Conservation (phyloP, 2,329 filamentous ascomycete species). For the Aspergillus cejpii region DNA sequence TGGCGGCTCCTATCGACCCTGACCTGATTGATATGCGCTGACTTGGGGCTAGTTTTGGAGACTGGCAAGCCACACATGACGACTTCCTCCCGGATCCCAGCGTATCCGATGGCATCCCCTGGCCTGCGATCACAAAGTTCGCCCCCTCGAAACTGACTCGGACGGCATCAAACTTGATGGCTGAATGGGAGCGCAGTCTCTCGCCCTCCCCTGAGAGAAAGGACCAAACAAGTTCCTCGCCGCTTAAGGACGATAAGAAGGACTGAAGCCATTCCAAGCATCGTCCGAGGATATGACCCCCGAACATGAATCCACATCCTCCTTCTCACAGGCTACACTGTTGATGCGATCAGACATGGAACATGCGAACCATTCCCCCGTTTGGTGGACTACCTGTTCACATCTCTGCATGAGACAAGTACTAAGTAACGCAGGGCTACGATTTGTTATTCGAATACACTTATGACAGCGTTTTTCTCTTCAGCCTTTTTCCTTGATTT, state of each 20-base stretch:
- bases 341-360: slow-evolving; percentile 16
- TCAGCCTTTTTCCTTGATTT: slow-evolving; percentile 8
- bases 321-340: slow-evolving; percentile 7
- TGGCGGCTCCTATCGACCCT: slow-evolving; percentile 2
- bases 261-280: slow-evolving; percentile 18
- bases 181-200: slow-evolving; percentile 80
- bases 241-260: slow-evolving; percentile 27
- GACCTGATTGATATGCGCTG: slow-evolving; percentile 21
- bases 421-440: slow-evolving; percentile 30
- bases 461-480: slow-evolving; percentile 25
- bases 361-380: slow-evolving; percentile 8
- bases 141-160: slow-evolving; percentile 70
- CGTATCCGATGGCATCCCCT: slow-evolving; percentile 47
- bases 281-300: slow-evolving; percentile 1
- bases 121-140: slow-evolving; percentile 64
- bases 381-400: slow-evolving; percentile 8
- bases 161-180: slow-evolving; percentile 79
- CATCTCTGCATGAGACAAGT: slow-evolving; percentile 16
- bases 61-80: slow-evolving; percentile 29
- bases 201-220: slow-evolving; percentile 44
- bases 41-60: slow-evolving; percentile 32
- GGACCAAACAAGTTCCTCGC: slow-evolving; percentile 12
- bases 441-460: slow-evolving; percentile 25
- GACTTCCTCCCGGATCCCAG: slow-evolving; percentile 25
- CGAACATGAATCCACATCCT: slow-evolving; percentile 2